Evolutionary conservation across 2,329 filamentous ascomycete genomes (phyloP).

Genomic region (Shiraia bambusicola): DNA sequence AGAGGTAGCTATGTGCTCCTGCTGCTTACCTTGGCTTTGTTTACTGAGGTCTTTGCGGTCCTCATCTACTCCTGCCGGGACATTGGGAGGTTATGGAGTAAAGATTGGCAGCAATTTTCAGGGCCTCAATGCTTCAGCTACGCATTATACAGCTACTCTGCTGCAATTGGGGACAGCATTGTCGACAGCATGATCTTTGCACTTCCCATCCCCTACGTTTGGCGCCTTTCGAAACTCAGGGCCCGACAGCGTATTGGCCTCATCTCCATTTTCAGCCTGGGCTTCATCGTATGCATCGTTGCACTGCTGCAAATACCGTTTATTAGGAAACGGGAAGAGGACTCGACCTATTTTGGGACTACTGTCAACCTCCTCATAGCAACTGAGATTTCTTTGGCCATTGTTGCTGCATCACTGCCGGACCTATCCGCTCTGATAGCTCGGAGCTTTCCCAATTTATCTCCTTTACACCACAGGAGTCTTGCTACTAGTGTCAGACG

Average conservation of each 20-base stretch:
- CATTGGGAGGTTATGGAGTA: slow-evolving; percentile 30
- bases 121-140: slow-evolving; percentile 30
- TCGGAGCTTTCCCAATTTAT: slow-evolving; percentile 21
- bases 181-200: slow-evolving; percentile 31
- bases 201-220: slow-evolving; percentile 29
- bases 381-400: slow-evolving; percentile 28
- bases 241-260: slow-evolving; percentile 24
- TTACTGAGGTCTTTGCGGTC: slow-evolving; percentile 24
- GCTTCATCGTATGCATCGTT: slow-evolving; percentile 30
- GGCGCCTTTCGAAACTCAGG: slow-evolving; percentile 23
- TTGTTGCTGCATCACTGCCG: slow-evolving; percentile 29
- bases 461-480: slow-evolving; percentile 26
- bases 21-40: slow-evolving; percentile 18
- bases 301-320: slow-evolving; percentile 33
- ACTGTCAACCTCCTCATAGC: slow-evolving; percentile 30
- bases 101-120: slow-evolving; percentile 19
- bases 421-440: slow-evolving; percentile 28
- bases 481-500: slow-evolving; percentile 9
- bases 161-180: slow-evolving; percentile 30
- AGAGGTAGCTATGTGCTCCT: slow-evolving; percentile 21
- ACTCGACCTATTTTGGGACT: slow-evolving; percentile 25
- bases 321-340: slow-evolving; percentile 21
- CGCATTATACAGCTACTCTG: slow-evolving; percentile 27
- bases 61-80: slow-evolving; percentile 24
- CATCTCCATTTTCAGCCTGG: slow-evolving; percentile 25